Evolutionary conservation across 768 basidiomycete species (phyloP), one percentile per base, ranked within the genome.

Genomic region (Leccinum obscurum): DNA sequence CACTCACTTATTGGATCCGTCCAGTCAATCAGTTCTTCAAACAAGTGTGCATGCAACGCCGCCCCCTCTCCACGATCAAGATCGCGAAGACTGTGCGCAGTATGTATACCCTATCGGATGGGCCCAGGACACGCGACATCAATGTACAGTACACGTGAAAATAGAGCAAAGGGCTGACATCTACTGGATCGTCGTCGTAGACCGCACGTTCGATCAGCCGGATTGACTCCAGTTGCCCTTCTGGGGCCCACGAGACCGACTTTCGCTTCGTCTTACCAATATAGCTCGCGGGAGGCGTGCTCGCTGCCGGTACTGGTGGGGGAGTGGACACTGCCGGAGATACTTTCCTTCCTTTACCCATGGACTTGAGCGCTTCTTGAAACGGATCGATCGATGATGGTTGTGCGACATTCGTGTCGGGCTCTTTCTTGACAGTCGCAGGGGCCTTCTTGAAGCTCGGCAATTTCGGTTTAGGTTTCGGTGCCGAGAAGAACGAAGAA

Each of bases 21-120:
- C 92, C 92, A 94, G 78, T 94, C 93, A 65, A 92, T 79, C 59
- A 85, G 81, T 77, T 93, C 92, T 77, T 93, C 92, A 74, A 93
- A 93, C 62, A 90, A 69, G 71, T 87, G 88, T 62, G 85, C 84
- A 70, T 93, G 92, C 67, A 94, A 72, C 55, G 92, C 90, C 58
- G 90, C 90, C 54, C 92, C 92, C 74, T 93, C 93, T 72, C 85
- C 89, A 72, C 90, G 84, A 77, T 94, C 92, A 79, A 94, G 80
- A 77, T 93, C 92, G 72, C 91, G 91, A 65, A 90, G 74, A 78
- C 81, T 89, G 76, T 90, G 88, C 64, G 79, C 68, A 70, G 80
- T 77, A 78, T 89, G 87, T 72, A 81, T 78, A 77, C 87, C 89
- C 92, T 94, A 83, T 76, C 70, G 71, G 75, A 71, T 72, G 66